Base-by-base conservation (phyloP, 108 stramenopile species). In the Nitzschia sp. region DNA sequence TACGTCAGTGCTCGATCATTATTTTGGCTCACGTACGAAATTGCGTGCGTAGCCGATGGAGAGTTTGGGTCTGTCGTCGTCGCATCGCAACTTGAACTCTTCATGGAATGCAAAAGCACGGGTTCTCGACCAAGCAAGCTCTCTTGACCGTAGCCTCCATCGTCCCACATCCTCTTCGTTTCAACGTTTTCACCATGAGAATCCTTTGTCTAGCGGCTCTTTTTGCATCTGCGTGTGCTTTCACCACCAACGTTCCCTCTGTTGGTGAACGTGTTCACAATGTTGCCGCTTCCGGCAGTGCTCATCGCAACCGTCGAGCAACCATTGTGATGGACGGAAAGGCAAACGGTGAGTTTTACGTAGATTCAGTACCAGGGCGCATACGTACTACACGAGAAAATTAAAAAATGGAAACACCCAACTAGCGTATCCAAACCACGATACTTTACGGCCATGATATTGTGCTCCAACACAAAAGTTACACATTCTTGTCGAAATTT, bases 321-420 rank as follows among this genome's bases (percentile, higher is more conserved):
- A 93, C 94, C 65, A 90, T 96, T 79, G 90, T 92, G 41, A 85
- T 87, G 88, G 92, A 92, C 79, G 94, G 94, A 72, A 96, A 96
- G 75, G 85, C 90, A 46, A 92, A 93, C 50, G 93, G 89, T 85
- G 71, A 69, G 88, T 81, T n/a, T 50, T 28, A 57, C 31, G 56
- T 57, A 29, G 56, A 25, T 17, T 29, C 28, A 29, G 56, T 57
- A 57, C 26, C 28, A 4, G 13, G 56, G n/a, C 56, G 31, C 56
- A n/a, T 57, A 29, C 56, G 56, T 57, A 57, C 56, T 57, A 57
- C 21, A 8, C 52, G 27, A 29, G 6, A 16, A 57, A 29, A 57
- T 32, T 22, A 6, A 53, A 53, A 25, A 23, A 8, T 41, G 9
- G 38, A 41, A 6, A 41, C 13, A 13, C 9, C 13, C 38, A 41